Evolutionary conservation across 306 rosid species (phyloP).

Genomic region (Ceratonia siliqua): DNA sequence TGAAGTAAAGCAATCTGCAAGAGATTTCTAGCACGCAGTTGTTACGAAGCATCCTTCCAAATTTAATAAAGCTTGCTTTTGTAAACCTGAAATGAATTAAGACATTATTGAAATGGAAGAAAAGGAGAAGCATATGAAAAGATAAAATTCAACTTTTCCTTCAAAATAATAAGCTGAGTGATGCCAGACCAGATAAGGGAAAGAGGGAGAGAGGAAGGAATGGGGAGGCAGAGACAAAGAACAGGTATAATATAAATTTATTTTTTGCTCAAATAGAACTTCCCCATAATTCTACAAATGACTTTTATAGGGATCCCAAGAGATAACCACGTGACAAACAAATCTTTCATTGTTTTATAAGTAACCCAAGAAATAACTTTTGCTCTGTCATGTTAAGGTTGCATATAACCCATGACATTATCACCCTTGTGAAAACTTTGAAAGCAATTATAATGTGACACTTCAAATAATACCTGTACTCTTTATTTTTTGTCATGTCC

Average conservation of each 20-base stretch:
- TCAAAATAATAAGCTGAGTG: background rate
- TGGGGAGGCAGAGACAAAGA: no score
- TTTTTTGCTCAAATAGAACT: no score
- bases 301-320: no score
- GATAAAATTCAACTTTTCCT: no score
- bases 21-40: constrained; percentile 77
- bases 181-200: no score
- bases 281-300: no score
- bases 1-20: constrained; percentile 66
- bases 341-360: background rate
- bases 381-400: background rate
- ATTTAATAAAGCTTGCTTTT: constrained; percentile 71
- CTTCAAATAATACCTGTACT: no score
- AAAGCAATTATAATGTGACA: background rate
- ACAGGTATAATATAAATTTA: no score
- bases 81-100: constrained; percentile 65
- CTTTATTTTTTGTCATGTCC: no score
- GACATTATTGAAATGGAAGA: constrained; percentile 20
- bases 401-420: background rate
- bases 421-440: background rate
- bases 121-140: background rate
- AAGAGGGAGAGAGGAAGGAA: no score
- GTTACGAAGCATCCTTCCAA: constrained; percentile 94
- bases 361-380: no score
- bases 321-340: background rate